Conservation (phyloP, 1,284 basidiomycete species). For the Melampsora americana region DNA sequence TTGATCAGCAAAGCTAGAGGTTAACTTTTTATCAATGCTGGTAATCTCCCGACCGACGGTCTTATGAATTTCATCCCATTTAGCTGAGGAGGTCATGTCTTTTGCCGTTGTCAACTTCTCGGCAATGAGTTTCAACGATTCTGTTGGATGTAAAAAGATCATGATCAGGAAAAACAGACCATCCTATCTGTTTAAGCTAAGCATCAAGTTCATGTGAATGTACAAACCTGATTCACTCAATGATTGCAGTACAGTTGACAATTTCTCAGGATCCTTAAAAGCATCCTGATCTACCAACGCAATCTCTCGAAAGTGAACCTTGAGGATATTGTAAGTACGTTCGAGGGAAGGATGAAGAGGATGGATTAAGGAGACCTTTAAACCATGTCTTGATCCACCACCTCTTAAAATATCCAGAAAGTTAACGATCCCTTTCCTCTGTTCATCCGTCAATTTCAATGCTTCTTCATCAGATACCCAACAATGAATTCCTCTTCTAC, state of each 20-base stretch:
- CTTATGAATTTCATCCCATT: no score
- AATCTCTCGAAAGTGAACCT: slow-evolving; percentile 64
- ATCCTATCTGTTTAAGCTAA: neutral
- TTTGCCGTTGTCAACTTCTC: no score
- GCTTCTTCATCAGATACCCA: slow-evolving; percentile 93
- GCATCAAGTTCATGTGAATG: neutral
- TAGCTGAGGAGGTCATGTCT: no score
- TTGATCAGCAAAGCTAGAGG: no score
- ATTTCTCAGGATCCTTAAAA: slow-evolving; percentile 70
- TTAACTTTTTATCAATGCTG: no score
- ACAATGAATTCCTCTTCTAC: slow-evolving; percentile 93
- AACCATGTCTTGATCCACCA: slow-evolving; percentile 74
- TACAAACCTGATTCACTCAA: slow-evolving; percentile 54
- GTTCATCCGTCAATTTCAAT: slow-evolving; percentile 83
- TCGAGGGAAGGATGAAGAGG: slow-evolving; percentile 66
- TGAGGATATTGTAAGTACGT: slow-evolving; percentile 60
- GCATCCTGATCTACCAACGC: slow-evolving; percentile 82
- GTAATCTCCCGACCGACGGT: no score
- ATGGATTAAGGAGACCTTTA: slow-evolving; percentile 71
- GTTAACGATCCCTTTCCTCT: slow-evolving; percentile 77
- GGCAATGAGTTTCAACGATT: no score
- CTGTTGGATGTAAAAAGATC: no score
- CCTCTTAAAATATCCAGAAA: slow-evolving; percentile 79
- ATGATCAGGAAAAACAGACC: neutral
- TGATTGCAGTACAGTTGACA: slow-evolving; percentile 70